phyloP scores from a whole-genome alignment of 148 eudicot genomes.

The Persicaria maculosa region DNA sequence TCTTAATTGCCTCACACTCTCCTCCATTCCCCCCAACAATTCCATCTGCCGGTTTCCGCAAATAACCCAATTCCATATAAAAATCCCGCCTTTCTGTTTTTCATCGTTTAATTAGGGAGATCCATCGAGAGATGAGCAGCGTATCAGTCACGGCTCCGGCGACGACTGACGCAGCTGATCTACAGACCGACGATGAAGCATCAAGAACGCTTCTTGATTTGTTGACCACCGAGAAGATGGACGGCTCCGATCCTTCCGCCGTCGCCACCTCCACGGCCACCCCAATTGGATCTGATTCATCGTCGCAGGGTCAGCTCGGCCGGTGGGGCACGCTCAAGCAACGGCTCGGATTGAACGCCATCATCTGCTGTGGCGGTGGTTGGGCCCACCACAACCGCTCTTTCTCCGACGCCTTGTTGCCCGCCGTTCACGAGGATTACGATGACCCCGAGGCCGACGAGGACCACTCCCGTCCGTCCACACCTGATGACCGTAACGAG shows the following conservation, averaged over 20 bases:
- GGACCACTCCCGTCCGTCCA: not conserved
- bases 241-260: constrained; percentile 23
- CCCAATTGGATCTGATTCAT: constrained; percentile 6
- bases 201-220: constrained; percentile 50
- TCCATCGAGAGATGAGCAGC: constrained; percentile 13
- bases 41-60: not conserved
- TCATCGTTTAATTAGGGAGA: not conserved
- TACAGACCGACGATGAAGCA: constrained; percentile 10
- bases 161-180: not conserved
- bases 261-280: constrained; percentile 5
- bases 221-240: constrained; percentile 46
- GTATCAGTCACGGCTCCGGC: constrained; percentile 2
- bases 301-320: constrained; percentile 13
- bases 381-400: constrained; percentile 16
- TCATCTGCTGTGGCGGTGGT: constrained; percentile 60
- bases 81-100: not conserved
- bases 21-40: not conserved
- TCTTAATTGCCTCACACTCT: not conserved
- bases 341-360: constrained; percentile 52
- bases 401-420: not conserved
- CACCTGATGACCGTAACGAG: not conserved
- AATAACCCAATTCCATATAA: not conserved
- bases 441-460: constrained; percentile 18
- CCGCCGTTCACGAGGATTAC: constrained; percentile 16
- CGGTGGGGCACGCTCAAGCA: constrained; percentile 42